phyloP scores from a whole-genome alignment of 2,329 filamentous ascomycete genomes.

The Calonectria naviculata region DNA sequence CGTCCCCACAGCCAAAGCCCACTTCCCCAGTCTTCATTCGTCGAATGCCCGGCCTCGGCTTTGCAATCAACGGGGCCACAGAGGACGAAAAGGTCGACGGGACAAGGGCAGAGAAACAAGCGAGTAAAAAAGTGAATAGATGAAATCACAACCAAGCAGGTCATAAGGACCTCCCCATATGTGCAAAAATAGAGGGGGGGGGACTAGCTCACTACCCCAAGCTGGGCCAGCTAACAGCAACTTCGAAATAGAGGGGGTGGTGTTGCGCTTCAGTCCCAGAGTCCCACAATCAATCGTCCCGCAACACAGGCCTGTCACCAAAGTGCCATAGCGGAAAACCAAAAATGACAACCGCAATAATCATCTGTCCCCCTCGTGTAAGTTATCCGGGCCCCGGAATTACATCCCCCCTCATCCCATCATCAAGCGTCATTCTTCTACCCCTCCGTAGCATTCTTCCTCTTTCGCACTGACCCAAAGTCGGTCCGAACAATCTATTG shows the following conservation, averaged over 20 bases:
- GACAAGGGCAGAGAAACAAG: not conserved
- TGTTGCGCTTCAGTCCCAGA: not conserved
- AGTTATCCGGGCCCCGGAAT: not conserved
- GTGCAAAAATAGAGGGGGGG: too few relatives aligned
- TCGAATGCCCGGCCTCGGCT: conserved; percentile 38
- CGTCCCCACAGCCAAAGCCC: conserved; percentile 8
- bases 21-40: conserved; percentile 21
- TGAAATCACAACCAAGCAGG: not conserved
- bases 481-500: not conserved
- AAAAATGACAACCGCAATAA: too few relatives aligned
- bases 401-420: not conserved
- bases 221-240: not conserved
- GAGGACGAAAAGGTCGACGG: not conserved
- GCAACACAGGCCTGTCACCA: not conserved
- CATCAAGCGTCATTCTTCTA: not conserved
- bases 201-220: too few relatives aligned
- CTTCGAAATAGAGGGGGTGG: not conserved
- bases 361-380: too few relatives aligned
- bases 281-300: not conserved
- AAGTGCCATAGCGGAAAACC: not conserved
- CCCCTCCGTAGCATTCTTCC: not conserved
- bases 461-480: not conserved
- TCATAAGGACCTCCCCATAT: conserved; percentile 6
- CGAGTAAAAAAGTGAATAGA: not conserved
- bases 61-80: conserved; percentile 34